Conservation (phyloP, 192 early-diverging fungal species). For the Chytriomyces sp. region DNA sequence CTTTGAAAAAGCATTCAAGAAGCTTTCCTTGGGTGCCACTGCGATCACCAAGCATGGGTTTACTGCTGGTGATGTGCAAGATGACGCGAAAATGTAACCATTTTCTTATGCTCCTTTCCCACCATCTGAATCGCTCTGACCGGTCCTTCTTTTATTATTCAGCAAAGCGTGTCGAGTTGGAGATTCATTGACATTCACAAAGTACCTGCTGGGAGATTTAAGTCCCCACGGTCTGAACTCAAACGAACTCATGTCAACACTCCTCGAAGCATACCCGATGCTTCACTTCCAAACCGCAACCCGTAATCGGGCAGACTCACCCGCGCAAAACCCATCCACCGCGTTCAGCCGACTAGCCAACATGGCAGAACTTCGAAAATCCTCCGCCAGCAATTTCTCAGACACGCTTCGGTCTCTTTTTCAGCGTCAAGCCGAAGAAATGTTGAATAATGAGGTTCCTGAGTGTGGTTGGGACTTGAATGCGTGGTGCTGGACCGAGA, state of each 20-base stretch:
- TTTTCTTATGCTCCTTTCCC: neutral
- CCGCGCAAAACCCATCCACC: neutral
- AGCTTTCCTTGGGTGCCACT: neutral
- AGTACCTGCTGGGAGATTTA: slow-evolving; percentile 9
- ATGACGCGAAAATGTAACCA: neutral
- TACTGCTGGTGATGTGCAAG: neutral
- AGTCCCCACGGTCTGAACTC: slow-evolving; percentile 7
- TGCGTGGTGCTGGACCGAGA: slow-evolving; percentile 48
- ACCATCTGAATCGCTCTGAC: neutral
- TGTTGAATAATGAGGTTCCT: neutral
- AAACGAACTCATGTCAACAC: slow-evolving; percentile 16
- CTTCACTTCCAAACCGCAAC: slow-evolving; percentile 1
- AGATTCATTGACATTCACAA: neutral
- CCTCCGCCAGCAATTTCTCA: neutral
- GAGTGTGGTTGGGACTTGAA: slow-evolving; percentile 32
- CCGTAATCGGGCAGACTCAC: neutral
- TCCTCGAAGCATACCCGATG: neutral
- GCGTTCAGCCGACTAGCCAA: slow-evolving; percentile 8
- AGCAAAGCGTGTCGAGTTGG: slow-evolving; percentile 20
- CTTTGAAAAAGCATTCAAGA: slow-evolving; percentile 31
- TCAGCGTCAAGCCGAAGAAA: slow-evolving; percentile 24
- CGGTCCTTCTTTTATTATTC: neutral
- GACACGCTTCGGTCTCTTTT: slow-evolving; percentile 22
- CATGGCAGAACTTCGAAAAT: slow-evolving; percentile 9
- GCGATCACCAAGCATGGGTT: neutral